A percentile compares a stretch with the other conserved stretches of the same genome.
Evolutionary conservation across 169 alveolate species (phyloP).

Genomic region (Eimeria maxima): DNA sequence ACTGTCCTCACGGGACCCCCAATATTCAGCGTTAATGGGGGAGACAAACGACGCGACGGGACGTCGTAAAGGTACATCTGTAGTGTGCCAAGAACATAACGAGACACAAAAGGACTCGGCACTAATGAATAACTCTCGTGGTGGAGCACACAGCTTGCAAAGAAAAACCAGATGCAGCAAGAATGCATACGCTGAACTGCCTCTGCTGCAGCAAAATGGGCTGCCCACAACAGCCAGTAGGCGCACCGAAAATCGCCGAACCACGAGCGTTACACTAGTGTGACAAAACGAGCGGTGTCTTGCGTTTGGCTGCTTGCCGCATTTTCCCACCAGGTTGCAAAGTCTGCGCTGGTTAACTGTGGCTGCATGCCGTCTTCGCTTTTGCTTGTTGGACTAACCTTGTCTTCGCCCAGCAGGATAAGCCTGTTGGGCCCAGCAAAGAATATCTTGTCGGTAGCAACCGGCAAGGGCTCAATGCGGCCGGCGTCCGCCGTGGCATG

Average conservation of each 20-base stretch:
- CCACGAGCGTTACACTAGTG: too few species aligned
- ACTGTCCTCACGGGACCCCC: conserved; percentile 84
- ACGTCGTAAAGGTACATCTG: conserved; percentile 79
- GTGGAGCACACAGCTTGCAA: neutral
- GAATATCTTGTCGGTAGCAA: conserved; percentile 80
- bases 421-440: conserved; percentile 86
- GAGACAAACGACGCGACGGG: conserved; percentile 77
- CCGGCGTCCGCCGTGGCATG: conserved; percentile 70
- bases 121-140: neutral
- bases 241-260: neutral
- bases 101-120: neutral
- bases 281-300: neutral
- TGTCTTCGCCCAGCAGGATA: conserved; percentile 84
- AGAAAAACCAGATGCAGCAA: neutral
- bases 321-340: neutral
- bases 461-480: conserved; percentile 83
- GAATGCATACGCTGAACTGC: neutral
- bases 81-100: neutral
- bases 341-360: neutral
- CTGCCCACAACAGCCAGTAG: neutral
- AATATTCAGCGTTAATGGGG: conserved; percentile 43
- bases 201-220: neutral
- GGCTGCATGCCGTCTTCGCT: neutral
- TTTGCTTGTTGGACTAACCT: conserved; percentile 21
- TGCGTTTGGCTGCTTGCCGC: neutral